Percentiles rank a stretch among this genome's conserved stretches.
Conservation (phyloP, 495 filamentous ascomycete species). For the Halenospora varia region DNA sequence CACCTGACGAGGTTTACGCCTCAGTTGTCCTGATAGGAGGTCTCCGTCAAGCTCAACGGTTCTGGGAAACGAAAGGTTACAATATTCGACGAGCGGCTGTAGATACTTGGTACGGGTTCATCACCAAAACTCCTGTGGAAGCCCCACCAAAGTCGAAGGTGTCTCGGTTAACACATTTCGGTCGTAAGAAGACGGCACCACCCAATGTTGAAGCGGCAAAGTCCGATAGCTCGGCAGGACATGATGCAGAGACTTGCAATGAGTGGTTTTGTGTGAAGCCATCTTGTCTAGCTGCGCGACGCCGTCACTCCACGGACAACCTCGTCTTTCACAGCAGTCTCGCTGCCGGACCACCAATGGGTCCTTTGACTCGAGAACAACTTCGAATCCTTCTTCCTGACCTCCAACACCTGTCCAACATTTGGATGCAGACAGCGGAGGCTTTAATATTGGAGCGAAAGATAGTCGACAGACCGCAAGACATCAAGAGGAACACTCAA, state of each 20-base stretch:
- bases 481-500: constrained; percentile 49
- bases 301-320: constrained; percentile 29
- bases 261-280: constrained; percentile 31
- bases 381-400: constrained; percentile 43
- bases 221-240: constrained; percentile 3
- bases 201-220: not conserved
- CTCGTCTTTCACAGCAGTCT: constrained; percentile 49
- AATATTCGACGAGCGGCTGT: constrained; percentile 47
- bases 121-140: constrained; percentile 38
- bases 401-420: constrained; percentile 42
- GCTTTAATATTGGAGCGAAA: constrained; percentile 49
- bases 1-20: constrained; percentile 51
- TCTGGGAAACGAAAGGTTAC: constrained; percentile 58
- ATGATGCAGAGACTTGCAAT: constrained; percentile 22
- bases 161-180: constrained; percentile 40
- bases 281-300: constrained; percentile 18
- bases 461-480: constrained; percentile 45
- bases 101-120: constrained; percentile 47
- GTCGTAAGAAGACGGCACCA: constrained; percentile 42
- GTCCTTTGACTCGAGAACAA: constrained; percentile 40
- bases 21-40: constrained; percentile 51
- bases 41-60: constrained; percentile 47
- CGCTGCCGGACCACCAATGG: constrained; percentile 50
- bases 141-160: constrained; percentile 37
- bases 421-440: constrained; percentile 51